A percentile compares a stretch with the other conserved stretches of the same genome.
Conservation (phyloP, 2,329 filamentous ascomycete species). For the Ascocoryne sarcoides region DNA sequence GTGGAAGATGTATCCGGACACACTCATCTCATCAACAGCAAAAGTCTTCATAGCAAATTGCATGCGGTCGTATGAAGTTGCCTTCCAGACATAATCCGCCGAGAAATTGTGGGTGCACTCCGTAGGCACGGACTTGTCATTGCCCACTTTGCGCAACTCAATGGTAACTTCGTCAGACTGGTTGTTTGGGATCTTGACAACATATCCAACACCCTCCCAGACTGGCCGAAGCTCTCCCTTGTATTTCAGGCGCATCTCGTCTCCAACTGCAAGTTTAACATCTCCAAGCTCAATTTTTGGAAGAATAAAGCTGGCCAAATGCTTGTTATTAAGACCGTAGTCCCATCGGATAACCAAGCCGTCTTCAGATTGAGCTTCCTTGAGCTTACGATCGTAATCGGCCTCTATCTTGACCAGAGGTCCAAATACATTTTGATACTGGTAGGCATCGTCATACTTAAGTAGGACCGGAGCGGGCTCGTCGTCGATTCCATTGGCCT, state of each 20-base stretch:
- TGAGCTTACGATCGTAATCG: constrained; percentile 97
- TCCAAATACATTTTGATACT: constrained; percentile 98
- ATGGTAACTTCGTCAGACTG: constrained; percentile 96
- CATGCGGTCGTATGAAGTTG: constrained; percentile 98
- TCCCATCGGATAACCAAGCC: constrained; percentile 93
- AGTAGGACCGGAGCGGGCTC: constrained; percentile 88
- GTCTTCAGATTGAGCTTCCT: constrained; percentile 96
- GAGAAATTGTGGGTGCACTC: constrained; percentile 98
- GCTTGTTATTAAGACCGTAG: constrained; percentile 92
- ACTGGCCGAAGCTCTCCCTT: constrained; percentile 83
- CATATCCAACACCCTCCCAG: constrained; percentile 98
- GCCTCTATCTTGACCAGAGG: constrained; percentile 98
- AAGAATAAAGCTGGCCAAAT: constrained; percentile 87
- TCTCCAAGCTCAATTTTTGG: constrained; percentile 97
- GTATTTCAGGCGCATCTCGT: constrained; percentile 97
- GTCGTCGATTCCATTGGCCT: constrained; percentile 84
- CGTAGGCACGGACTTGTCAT: constrained; percentile 91
- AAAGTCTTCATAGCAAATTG: constrained; percentile 99
- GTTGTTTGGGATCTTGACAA: constrained; percentile 99
- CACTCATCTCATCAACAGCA: constrained; percentile 93
- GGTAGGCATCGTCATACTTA: constrained; percentile 93
- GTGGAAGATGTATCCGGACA: constrained; percentile 98
- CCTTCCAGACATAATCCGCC: constrained; percentile 98
- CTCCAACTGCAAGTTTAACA: constrained; percentile 93
- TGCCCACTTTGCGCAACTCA: constrained; percentile 86